These are phyloP conservation scores for Nephelium lappaceum DNA, from an alignment of 345 rosid species.

Conservation along the genomic window DNA sequence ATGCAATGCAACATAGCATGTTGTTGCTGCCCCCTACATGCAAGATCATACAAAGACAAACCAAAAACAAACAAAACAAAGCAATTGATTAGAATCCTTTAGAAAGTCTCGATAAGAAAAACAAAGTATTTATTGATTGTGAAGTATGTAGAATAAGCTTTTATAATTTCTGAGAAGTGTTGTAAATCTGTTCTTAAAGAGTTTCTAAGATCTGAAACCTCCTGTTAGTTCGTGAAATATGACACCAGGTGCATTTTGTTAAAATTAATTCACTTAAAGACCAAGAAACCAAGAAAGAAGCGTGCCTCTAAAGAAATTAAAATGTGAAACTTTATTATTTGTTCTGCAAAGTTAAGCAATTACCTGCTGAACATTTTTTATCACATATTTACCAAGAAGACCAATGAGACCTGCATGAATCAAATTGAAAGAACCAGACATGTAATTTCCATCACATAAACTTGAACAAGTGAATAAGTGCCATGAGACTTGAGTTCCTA, in stretches of 20 bases:
- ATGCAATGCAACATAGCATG: slow-evolving; percentile 76
- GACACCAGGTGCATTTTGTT: too few species aligned
- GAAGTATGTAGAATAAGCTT: background rate
- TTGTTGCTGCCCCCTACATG: slow-evolving; percentile 80
- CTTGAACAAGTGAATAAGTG: background rate
- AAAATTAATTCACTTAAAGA: too few species aligned
- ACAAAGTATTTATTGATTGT: background rate
- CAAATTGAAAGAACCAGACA: slow-evolving; percentile 4
- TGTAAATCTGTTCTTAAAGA: too few species aligned
- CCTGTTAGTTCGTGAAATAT: background rate
- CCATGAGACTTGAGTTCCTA: background rate
- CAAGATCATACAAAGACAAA: background rate
- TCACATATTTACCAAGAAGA: slow-evolving; percentile 42
- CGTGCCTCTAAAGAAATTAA: background rate
- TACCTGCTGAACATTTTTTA: slow-evolving; percentile 76
- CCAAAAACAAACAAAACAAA: background rate
- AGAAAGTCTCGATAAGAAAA: too few species aligned
- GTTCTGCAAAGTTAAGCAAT: background rate
- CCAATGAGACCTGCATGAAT: slow-evolving; percentile 53
- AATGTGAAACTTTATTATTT: background rate
- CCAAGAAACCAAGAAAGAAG: background rate
- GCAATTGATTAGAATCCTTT: too few species aligned
- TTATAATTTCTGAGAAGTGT: too few species aligned
- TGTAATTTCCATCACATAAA: background rate
- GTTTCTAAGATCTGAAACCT: background rate